Evolutionary conservation across 108 stramenopile genomes (phyloP), one percentile per base, ranked within the genome.

Genomic region (Skeletonema grethae): DNA sequence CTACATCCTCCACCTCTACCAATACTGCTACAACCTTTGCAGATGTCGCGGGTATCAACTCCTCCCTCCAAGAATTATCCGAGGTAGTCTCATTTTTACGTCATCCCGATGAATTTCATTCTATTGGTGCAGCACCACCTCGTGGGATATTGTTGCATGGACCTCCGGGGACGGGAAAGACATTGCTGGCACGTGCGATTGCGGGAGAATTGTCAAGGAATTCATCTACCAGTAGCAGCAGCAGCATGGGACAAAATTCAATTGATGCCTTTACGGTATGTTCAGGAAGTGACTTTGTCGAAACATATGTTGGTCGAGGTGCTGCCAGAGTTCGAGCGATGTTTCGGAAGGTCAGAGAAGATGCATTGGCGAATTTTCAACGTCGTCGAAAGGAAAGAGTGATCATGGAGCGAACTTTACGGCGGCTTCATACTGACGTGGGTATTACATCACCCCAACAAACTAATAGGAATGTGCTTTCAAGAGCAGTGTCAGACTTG

Each of bases 1-100:
- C 15, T 11, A 24, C n/a, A n/a, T n/a, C 60, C 20, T 41, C 67
- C 32, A 45, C 66, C 30, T n/a, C 13, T 20, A 22, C 28, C 38
- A 66, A 28, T 18, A 38, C 58, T 8, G 59, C 56, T 2, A 86
- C 85, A 12, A 91, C 93, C 0, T 97, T 98, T 75, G 76, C 78
- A 1, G 95, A 97, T 72, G 95, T 98, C n/a, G 98, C 96, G 22
- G 98, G 98, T 18, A 82, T 97, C 20, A 96, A 96, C 50, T 39
- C 60, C 43, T 84, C 95, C 18, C 65, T 95, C 50, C 73, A 56
- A 31, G 98, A 97, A 73, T 77, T 98, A n/a, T 56, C 73, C 28
- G 94, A 97, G 66, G 80, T 99, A n/a, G 94, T 97, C 8, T 69
- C 77, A 6, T 93, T 80, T 70, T 60, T 92, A 15, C 59, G 68